These are phyloP conservation scores for Fusarium globosum DNA, from an alignment of 2,329 filamentous ascomycete genomes.

Conservation along the genomic window DNA sequence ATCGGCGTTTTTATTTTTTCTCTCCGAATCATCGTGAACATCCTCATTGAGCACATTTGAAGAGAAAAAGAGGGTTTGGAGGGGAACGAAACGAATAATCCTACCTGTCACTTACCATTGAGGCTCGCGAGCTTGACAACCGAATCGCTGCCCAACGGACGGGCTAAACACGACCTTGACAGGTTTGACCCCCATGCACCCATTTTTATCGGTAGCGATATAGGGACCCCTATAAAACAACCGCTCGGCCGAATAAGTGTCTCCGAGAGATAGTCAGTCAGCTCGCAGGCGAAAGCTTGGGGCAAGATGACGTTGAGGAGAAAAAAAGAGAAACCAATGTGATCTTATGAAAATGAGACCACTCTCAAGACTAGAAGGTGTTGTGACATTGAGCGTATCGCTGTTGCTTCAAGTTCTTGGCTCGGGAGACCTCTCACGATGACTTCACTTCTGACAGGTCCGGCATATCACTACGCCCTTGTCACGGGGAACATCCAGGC, in stretches of 20 bases:
- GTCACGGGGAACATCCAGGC: slow-evolving; percentile 15
- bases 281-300: slow-evolving; percentile 12
- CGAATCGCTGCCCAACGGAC: slow-evolving; percentile 24
- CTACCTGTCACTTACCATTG: slow-evolving; percentile 19
- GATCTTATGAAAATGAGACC: slow-evolving; percentile 20
- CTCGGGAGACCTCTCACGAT: slow-evolving; percentile 34
- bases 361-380: slow-evolving; percentile 4
- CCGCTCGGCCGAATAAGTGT: slow-evolving; percentile 34
- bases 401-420: slow-evolving; percentile 2
- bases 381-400: slow-evolving; percentile 31
- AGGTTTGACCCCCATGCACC: slow-evolving; percentile 23
- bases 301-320: slow-evolving; percentile 33
- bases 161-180: slow-evolving; percentile 25
- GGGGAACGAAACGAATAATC: slow-evolving; percentile 17
- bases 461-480: slow-evolving; percentile 9
- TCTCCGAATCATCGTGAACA: slow-evolving; percentile 34
- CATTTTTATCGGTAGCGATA: slow-evolving; percentile 22
- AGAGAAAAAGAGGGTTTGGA: slow-evolving; percentile 8
- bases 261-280: slow-evolving; percentile 17
- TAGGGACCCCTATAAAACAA: slow-evolving; percentile 31
- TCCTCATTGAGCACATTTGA: slow-evolving; percentile 21
- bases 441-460: slow-evolving; percentile 38
- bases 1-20: slow-evolving; percentile 26
- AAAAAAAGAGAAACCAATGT: slow-evolving; percentile 1
- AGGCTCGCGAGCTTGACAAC: slow-evolving; percentile 11